These are phyloP conservation scores for Macadamia tetraphylla DNA, from an alignment of 164 flowering plant species.

Conservation along the genomic window DNA sequence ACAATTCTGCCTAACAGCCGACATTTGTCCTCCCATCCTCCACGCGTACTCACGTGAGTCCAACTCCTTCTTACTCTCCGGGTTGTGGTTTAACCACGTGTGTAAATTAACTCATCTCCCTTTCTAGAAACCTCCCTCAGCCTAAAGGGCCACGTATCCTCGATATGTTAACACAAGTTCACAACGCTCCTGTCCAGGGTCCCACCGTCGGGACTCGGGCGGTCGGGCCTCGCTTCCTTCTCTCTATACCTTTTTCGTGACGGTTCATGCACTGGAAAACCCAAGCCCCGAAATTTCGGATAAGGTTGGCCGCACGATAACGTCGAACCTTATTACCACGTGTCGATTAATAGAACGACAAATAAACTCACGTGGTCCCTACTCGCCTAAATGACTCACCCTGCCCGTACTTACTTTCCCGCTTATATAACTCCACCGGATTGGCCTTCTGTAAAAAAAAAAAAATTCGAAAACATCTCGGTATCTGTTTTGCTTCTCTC, in stretches of 20 bases:
- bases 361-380: constrained; percentile 13
- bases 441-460: neutral
- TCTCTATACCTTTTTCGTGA: constrained; percentile 9
- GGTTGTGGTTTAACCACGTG: neutral
- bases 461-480: neutral
- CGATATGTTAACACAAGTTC: too few species aligned
- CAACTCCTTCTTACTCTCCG: neutral
- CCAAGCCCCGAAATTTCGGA: constrained; percentile 7
- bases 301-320: constrained; percentile 31
- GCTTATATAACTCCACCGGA: neutral
- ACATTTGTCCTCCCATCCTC: neutral
- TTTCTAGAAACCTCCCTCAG: constrained; percentile 9
- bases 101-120: neutral
- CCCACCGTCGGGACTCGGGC: too few species aligned
- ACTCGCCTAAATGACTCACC: neutral
- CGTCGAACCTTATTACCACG: constrained; percentile 11
- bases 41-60: neutral
- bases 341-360: constrained; percentile 15
- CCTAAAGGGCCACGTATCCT: too few species aligned
- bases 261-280: constrained; percentile 26
- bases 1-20: neutral
- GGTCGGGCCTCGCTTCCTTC: too few species aligned
- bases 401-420: constrained; percentile 3
- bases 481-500: neutral
- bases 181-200: too few species aligned